These are phyloP conservation scores for Cucurbitaria berberidis DNA, from an alignment of 2,329 filamentous ascomycete species.

Conservation along the genomic window DNA sequence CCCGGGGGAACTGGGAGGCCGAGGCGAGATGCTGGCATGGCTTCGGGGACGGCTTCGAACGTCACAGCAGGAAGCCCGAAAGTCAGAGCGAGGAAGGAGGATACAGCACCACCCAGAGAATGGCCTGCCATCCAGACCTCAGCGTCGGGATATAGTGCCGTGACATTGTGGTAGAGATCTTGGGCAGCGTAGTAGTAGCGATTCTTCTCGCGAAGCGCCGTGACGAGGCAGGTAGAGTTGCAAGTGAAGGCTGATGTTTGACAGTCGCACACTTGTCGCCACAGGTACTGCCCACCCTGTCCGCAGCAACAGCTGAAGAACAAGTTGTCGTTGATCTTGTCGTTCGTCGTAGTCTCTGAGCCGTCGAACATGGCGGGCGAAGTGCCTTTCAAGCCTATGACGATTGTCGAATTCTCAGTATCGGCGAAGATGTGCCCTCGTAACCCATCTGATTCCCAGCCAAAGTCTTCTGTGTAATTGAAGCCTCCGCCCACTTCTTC, in stretches of 20 bases:
- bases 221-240: conserved; percentile 86
- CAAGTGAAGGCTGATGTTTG: conserved; percentile 85
- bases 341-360: conserved; percentile 94
- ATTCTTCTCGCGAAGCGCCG: conserved; percentile 79
- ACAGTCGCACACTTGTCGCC: conserved; percentile 93
- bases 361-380: conserved; percentile 90
- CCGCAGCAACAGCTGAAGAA: conserved; percentile 98
- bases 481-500: conserved; percentile 71
- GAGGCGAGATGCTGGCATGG: conserved; percentile 80
- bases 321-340: conserved; percentile 97
- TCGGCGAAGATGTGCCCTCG: conserved; percentile 93
- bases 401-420: conserved; percentile 80
- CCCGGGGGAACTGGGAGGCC: conserved; percentile 87
- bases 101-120: conserved; percentile 88
- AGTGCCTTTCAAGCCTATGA: conserved; percentile 93
- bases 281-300: conserved; percentile 87
- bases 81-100: conserved; percentile 85
- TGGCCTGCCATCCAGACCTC: conserved; percentile 92
- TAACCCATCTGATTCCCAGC: conserved; percentile 88
- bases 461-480: conserved; percentile 88
- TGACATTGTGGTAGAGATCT: conserved; percentile 91
- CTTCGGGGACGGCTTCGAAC: conserved; percentile 92
- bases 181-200: conserved; percentile 89
- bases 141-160: conserved; percentile 81
- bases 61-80: conserved; percentile 91